Conservation (phyloP, 805 yeast species). For the Candida yuanshanica region DNA sequence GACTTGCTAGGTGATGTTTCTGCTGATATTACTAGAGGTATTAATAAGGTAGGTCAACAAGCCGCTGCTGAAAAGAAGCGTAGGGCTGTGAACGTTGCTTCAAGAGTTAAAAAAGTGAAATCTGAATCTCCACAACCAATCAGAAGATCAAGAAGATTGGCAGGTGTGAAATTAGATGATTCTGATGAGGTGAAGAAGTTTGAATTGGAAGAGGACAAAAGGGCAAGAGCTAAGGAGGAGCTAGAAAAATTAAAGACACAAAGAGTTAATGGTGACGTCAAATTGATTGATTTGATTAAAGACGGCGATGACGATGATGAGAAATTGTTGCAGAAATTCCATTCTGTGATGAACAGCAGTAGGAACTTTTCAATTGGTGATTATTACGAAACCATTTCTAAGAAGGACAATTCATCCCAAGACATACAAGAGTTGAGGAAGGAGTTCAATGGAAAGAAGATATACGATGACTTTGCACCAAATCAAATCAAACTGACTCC, state of each 20-base stretch:
- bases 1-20: slow-evolving; percentile 59
- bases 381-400: slow-evolving; percentile 50
- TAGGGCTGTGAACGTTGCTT: slow-evolving; percentile 12
- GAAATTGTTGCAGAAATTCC: slow-evolving; percentile 26
- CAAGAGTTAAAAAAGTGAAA: slow-evolving; percentile 20
- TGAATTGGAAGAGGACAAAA: slow-evolving; percentile 20
- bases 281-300: slow-evolving; percentile 51
- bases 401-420: slow-evolving; percentile 30
- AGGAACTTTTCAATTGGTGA: slow-evolving; percentile 58
- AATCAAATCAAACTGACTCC: slow-evolving; percentile 61
- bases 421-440: slow-evolving; percentile 44
- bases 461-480: slow-evolving; percentile 58
- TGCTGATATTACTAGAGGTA: slow-evolving; percentile 45
- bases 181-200: slow-evolving; percentile 27
- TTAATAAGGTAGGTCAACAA: slow-evolving; percentile 29
- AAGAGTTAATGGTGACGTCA: slow-evolving; percentile 61
- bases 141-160: slow-evolving; percentile 72
- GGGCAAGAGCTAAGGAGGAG: slow-evolving; percentile 33
- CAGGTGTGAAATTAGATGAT: slow-evolving; percentile 61
- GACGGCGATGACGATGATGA: slow-evolving; percentile 35
- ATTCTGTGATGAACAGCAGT: slow-evolving; percentile 23
- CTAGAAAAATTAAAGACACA: slow-evolving; percentile 47
- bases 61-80: slow-evolving; percentile 15
- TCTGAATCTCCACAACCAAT: slow-evolving; percentile 42
- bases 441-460: slow-evolving; percentile 43